These are phyloP conservation scores for Pleurotus salmoneostramineus DNA, from an alignment of 768 basidiomycete species.

Conservation along the genomic window DNA sequence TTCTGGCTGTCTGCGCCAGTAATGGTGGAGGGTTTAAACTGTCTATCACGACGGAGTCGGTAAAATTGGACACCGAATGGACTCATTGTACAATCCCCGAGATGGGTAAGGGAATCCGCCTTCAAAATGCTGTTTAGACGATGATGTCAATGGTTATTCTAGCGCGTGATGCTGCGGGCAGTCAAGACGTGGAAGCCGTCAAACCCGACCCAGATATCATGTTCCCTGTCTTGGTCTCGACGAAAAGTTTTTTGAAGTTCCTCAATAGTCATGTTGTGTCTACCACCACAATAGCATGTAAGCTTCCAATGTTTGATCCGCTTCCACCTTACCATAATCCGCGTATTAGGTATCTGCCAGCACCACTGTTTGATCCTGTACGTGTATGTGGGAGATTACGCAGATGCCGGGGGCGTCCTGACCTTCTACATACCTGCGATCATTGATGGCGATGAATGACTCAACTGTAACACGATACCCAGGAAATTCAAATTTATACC, in stretches of 20 bases:
- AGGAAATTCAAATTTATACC: not conserved
- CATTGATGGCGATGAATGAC: constrained; percentile 45
- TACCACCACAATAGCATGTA: constrained; percentile 82
- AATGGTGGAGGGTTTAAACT: constrained; percentile 49
- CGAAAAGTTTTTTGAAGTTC: constrained; percentile 77
- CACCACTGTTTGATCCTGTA: constrained; percentile 84
- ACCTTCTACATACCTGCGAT: constrained; percentile 87
- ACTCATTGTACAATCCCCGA: constrained; percentile 63
- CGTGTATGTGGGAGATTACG: constrained; percentile 81
- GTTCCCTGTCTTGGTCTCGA: constrained; percentile 65
- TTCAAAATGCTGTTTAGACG: not conserved
- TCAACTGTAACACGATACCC: not conserved
- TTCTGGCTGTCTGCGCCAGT: constrained; percentile 68
- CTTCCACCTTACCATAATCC: not conserved
- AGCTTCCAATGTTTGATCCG: constrained; percentile 21
- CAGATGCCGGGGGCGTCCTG: constrained; percentile 77
- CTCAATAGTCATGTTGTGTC: constrained; percentile 77
- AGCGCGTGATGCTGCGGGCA: constrained; percentile 14
- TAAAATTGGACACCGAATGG: constrained; percentile 83
- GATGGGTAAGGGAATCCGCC: constrained; percentile 29
- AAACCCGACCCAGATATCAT: constrained; percentile 54
- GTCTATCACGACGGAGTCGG: constrained; percentile 64
- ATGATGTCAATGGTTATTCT: not conserved
- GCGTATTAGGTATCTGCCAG: constrained; percentile 66
- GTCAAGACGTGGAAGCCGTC: constrained; percentile 28